Base-by-base conservation (phyloP, 805 yeast species). In the Schizosaccharomyces osmophilus region DNA sequence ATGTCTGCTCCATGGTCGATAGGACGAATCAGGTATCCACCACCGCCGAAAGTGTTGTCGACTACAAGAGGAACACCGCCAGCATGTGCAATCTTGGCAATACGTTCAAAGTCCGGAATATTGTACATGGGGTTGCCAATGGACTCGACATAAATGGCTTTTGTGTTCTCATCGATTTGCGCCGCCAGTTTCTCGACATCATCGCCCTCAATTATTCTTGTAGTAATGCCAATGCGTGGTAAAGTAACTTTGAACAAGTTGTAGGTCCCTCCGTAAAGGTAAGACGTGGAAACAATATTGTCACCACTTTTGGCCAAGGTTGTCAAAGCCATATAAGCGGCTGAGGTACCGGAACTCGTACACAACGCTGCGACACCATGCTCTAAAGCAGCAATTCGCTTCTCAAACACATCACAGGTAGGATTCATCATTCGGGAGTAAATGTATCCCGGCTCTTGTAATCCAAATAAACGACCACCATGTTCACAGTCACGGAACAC, bases 1-100 rank as follows among this genome's bases (percentile, higher is more conserved):
- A 89, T 84, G 71, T 89, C 96, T 59, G 87, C 97, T 66, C 97
- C 97, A 68, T 80, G 84, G 64, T 85, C 85, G 66, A 89, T 73
- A 64, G 97, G 97, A 66, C 79, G 82, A 63, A 86, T 80, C 68
- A 85, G 79, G 76, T 74, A 88, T 60, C 97, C 97, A 73, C 95
- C 97, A 55, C 96, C 96, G 70, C 95, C 97, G 68, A 89, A 89
- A 22, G 97, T 89, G 80, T 89, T 89, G 74, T 89, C 97, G 59
- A 85, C 95, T 60, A 89, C 90, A 59, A 90, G 82, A 60, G 95
- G 95, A 59, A 88, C 77, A 64, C 96, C 96, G 66, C 85, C 78
- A 63, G 83, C 80, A 72, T 87, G 96, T 61, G 95, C 95, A 61
- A 85, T 75, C 41, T 78, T 82, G 59, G 79, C 79, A 65, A 89